Conservation (phyloP, 306 rosid species). For the Begonia fuchsioides region DNA sequence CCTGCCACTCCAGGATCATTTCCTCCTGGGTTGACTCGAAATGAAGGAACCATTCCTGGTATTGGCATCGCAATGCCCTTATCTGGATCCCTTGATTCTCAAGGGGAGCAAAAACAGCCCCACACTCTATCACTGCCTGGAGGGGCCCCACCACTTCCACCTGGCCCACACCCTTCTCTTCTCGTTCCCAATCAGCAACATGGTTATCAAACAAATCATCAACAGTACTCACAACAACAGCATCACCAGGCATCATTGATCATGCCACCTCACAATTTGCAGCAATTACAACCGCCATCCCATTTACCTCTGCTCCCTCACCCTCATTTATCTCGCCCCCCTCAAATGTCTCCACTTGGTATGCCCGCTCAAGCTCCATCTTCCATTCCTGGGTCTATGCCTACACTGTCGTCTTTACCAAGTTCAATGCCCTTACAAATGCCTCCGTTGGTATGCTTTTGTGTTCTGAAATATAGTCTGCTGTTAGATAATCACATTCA, state of each 20-base stretch:
- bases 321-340: conserved; percentile 75
- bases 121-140: conserved; percentile 52
- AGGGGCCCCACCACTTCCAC: conserved; percentile 97
- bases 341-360: conserved; percentile 68
- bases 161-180: conserved; percentile 98
- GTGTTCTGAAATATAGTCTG: neutral
- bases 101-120: conserved; percentile 76
- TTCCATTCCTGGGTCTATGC: conserved; percentile 48
- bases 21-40: conserved; percentile 73
- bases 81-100: conserved; percentile 50
- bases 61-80: conserved; percentile 93
- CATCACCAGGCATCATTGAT: conserved; percentile 45
- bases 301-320: conserved; percentile 83
- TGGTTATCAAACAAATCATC: conserved; percentile 69
- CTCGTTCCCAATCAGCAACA: conserved; percentile 79
- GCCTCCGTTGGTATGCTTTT: conserved; percentile 63
- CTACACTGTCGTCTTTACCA: conserved; percentile 36
- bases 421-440: conserved; percentile 27
- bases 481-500: no score
- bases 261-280: conserved; percentile 70
- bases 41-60: conserved; percentile 95
- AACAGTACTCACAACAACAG: conserved; percentile 67
- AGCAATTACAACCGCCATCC: conserved; percentile 73
- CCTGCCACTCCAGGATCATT: conserved; percentile 91
- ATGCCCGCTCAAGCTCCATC: conserved; percentile 50